These are phyloP conservation scores for Fusarium sulawesiense DNA, from an alignment of 2,329 filamentous ascomycete species.

Conservation along the genomic window DNA sequence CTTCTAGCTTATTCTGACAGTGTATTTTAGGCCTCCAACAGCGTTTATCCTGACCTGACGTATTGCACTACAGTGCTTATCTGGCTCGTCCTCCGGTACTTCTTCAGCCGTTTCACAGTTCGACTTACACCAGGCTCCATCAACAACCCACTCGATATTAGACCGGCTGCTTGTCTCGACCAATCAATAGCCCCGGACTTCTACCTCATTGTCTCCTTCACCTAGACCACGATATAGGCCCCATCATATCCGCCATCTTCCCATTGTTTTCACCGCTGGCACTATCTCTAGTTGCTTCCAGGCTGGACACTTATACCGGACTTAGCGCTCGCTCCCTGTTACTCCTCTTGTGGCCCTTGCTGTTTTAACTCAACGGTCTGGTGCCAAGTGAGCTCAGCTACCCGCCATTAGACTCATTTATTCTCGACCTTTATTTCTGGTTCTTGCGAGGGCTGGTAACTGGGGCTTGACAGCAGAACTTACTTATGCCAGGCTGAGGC, in stretches of 20 bases:
- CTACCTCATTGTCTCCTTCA: constrained; percentile 9
- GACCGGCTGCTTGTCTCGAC: constrained; percentile 7
- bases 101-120: constrained; percentile 13
- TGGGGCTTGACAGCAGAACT: background rate
- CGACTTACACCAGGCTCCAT: constrained; percentile 39
- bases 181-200: constrained; percentile 27
- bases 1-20: constrained; percentile 2
- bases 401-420: constrained; percentile 5
- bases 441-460: constrained; percentile 7
- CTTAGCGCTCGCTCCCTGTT: constrained; percentile 5
- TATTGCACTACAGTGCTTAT: background rate
- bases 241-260: constrained; percentile 16
- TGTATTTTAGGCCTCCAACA: background rate
- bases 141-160: constrained; percentile 27
- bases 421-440: constrained; percentile 5
- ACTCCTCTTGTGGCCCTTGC: constrained; percentile 12
- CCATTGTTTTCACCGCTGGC: constrained; percentile 20
- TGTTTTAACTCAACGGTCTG: constrained; percentile 18
- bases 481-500: constrained; percentile 12
- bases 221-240: constrained; percentile 21
- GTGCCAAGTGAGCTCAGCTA: constrained; percentile 9
- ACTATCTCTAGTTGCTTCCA: constrained; percentile 9
- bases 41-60: constrained; percentile 3
- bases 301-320: background rate
- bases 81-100: constrained; percentile 1